Base-by-base conservation (phyloP, 1,139 yeast species). In the Williopsis jadinii region DNA sequence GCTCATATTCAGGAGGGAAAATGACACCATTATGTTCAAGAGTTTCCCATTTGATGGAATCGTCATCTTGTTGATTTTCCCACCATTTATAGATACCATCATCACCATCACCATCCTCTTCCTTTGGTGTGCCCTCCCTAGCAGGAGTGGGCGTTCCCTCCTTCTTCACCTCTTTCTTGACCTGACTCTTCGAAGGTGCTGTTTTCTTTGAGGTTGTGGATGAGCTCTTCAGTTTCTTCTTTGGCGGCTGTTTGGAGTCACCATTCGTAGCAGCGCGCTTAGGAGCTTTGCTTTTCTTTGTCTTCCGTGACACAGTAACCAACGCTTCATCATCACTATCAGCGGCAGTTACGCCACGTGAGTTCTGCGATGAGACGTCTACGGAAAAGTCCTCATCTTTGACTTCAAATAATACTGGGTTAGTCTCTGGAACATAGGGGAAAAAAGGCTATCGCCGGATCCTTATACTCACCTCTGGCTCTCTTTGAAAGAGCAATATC, bases 1-100 rank as follows among this genome's bases (percentile, higher is more conserved):
- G 90, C 56, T 83, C 88, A 62, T 92, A 90, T 9, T 78, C 83
- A 1, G 97, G 97, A 3, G 98, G 97, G 55, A 92, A 90, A 38
- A 90, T 65, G 10, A 92, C 97, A 53, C 97, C 98, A 53, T 76
- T 80, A 60, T 92, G 97, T 48, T 78, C 87, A 41, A 92, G 67
- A 2, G 90, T 73, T 34, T 77, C 81, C 98, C 97, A 92, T 59
- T 87, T 86, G 44, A 81, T 71, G 37, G 82, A 77, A 13, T 83
- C 92, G 55, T 87, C 88, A 40, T 81, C 80, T 37, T 72, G 73
- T 37, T 78, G 77, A 40, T 75, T 80, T 62, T 86, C 95, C 96
- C 97, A 88, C 95, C 95, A 84, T 58, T 77, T 81, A 60, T 76
- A 84, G 5, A 67, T 69, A 5, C 77, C 86, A 13, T 71, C 78